Conservation (phyloP, 371 early-diverging fungal genomes). For the Mucor lusitanicus region DNA sequence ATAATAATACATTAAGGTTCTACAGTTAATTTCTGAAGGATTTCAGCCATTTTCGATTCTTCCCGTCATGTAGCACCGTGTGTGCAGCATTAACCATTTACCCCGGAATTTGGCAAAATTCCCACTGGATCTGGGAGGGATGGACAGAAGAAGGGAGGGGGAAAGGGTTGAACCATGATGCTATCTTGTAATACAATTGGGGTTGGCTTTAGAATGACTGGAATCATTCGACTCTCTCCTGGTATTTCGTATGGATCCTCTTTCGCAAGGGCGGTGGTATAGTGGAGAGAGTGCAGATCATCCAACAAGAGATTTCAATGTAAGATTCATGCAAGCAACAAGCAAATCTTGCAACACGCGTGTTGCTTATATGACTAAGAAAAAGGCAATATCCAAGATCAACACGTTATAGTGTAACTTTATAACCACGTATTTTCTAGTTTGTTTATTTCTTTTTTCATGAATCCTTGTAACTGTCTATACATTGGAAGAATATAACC, state of each 20-base stretch:
- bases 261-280: no score
- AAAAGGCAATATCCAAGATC: not conserved
- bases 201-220: not conserved
- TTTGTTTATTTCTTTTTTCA: not conserved
- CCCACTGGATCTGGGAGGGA: not conserved
- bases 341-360: not conserved
- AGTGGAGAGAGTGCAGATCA: not conserved
- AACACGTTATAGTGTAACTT: not conserved
- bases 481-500: not conserved
- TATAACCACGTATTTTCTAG: not conserved
- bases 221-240: not conserved
- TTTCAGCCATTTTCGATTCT: not conserved
- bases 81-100: not conserved
- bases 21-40: not conserved
- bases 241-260: not conserved
- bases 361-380: not conserved
- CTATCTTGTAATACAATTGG: not conserved
- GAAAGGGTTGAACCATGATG: not conserved
- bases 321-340: not conserved
- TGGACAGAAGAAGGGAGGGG: not conserved
- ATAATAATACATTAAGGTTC: not conserved
- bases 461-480: not conserved
- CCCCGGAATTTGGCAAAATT: not conserved
- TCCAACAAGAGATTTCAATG: not conserved
- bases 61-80: not conserved